phyloP scores from a whole-genome alignment of 1,284 basidiomycete species.

The Microbotryum lychnidis-dioicae region DNA sequence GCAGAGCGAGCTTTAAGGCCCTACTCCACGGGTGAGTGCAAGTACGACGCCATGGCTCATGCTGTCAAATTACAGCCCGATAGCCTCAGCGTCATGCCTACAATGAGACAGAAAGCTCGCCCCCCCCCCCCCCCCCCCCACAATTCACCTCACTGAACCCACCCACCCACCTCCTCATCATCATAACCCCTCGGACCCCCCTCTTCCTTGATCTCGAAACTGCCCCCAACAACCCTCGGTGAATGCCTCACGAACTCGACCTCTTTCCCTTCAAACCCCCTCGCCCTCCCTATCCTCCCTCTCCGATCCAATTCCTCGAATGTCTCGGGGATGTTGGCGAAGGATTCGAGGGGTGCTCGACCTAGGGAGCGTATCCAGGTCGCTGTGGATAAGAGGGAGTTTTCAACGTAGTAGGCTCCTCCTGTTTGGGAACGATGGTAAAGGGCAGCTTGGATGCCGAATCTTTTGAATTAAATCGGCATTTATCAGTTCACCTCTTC shows the following conservation, averaged over 20 bases:
- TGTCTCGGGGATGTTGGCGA: not conserved
- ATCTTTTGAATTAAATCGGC: not conserved
- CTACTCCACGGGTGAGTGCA: no score
- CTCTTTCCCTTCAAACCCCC: not conserved
- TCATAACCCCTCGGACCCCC: no score
- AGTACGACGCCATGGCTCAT: no score
- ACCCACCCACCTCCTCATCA: no score
- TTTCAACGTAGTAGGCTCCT: conserved; percentile 2
- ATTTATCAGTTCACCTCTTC: no score
- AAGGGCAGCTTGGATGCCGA: conserved; percentile 12
- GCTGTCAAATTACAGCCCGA: no score
- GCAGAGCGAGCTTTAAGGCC: no score
- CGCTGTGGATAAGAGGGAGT: conserved; percentile 2
- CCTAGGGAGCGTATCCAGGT: conserved; percentile 5
- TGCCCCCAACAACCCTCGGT: conserved; percentile 3
- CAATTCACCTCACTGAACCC: no score
- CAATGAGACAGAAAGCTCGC: no score
- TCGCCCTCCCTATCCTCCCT: not conserved
- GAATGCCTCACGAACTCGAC: conserved; percentile 7
- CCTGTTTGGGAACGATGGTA: not conserved
- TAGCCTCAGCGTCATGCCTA: no score
- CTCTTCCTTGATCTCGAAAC: not conserved
- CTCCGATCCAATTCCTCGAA: not conserved
- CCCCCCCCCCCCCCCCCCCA: no score
- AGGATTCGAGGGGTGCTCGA: not conserved